A percentile compares a stretch with the other conserved stretches of the same genome.
Evolutionary conservation across 441 rosid species (phyloP).

Genomic region (Dalechampia spathulata): DNA sequence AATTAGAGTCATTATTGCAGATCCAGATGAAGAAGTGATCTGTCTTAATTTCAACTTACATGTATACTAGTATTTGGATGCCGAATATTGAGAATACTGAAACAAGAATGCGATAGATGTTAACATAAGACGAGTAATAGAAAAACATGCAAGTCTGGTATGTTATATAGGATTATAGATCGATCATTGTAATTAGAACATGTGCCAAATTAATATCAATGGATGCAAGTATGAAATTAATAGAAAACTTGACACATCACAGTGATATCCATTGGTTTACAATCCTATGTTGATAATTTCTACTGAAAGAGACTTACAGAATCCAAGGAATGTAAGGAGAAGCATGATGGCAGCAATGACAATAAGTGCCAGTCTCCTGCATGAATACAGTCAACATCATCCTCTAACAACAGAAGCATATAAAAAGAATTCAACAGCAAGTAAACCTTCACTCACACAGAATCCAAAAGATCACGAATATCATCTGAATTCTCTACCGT

Average conservation of each 20-base stretch:
- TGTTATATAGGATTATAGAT: no score
- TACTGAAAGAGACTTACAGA: conserved; percentile 46
- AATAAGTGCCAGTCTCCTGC: conserved; percentile 73
- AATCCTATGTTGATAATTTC: no score
- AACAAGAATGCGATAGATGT: conserved; percentile 15
- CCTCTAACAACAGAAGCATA: no score
- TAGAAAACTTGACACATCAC: no score
- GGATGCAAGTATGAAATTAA: no score
- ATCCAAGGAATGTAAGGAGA: conserved; percentile 76
- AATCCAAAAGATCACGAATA: conserved; percentile 51
- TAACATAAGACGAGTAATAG: conserved; percentile 3
- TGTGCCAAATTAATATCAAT: no score
- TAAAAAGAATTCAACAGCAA: background rate
- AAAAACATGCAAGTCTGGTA: no score
- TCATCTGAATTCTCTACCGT: conserved; percentile 49
- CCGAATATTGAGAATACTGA: conserved; percentile 76
- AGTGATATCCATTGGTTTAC: no score
- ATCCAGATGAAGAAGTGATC: conserved; percentile 7
- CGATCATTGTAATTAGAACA: no score
- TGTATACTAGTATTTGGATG: conserved; percentile 68
- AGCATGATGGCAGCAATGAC: conserved; percentile 86
- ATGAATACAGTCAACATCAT: conserved; percentile 5
- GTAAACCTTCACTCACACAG: conserved; percentile 37
- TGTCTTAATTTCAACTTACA: conserved; percentile 75
- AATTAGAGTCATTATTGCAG: conserved; percentile 44